Percentiles rank a stretch among this genome's conserved stretches.
phyloP scores from a whole-genome alignment of 2,329 filamentous ascomycete species.

The Fusarium sp. region DNA sequence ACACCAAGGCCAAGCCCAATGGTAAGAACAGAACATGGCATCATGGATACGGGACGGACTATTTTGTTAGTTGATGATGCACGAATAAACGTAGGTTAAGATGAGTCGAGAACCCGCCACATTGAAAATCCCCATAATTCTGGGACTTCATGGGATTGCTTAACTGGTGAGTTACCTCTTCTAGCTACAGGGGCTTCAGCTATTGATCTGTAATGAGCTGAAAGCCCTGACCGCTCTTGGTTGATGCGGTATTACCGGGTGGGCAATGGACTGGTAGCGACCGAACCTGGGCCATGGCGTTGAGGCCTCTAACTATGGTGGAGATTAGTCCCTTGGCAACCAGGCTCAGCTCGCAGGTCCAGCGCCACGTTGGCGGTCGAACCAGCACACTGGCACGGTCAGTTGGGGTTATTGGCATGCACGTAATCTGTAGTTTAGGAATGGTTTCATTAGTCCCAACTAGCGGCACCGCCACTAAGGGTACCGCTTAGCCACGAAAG shows the following conservation, averaged over 20 bases:
- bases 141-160: neutral
- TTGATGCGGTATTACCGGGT: neutral
- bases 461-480: neutral
- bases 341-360: neutral
- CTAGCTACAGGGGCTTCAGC: conserved; percentile 2
- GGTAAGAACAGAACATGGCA: neutral
- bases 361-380: neutral
- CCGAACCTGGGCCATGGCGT: neutral
- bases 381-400: neutral
- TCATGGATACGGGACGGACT: neutral
- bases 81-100: neutral
- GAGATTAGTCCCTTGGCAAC: neutral
- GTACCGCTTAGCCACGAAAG: neutral
- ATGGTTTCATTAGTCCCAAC: neutral
- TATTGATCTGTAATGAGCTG: neutral
- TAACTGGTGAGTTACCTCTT: neutral
- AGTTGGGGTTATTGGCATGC: neutral
- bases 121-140: neutral
- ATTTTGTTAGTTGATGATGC: neutral
- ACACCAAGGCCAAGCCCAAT: neutral
- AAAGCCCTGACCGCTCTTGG: neutral
- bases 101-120: neutral
- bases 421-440: neutral
- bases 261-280: neutral
- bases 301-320: neutral